Evolutionary conservation across 2,329 filamentous ascomycete genomes (phyloP).

Genomic region (Chrysoporthe cubensis): DNA sequence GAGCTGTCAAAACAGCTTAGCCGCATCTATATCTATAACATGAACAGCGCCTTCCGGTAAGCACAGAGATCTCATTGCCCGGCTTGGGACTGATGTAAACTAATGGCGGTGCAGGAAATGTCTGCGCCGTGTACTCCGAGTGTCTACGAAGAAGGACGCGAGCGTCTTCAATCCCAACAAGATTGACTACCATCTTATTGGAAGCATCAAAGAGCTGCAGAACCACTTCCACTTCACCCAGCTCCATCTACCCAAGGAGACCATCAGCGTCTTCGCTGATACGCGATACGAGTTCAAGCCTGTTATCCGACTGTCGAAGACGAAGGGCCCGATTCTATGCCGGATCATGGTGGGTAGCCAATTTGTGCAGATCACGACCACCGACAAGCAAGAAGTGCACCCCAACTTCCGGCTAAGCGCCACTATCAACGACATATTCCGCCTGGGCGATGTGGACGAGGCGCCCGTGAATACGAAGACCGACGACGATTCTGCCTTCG

Average conservation of each 20-base stretch:
- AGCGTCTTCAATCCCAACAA: constrained; percentile 67
- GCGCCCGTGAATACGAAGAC: constrained; percentile 65
- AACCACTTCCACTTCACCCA: constrained; percentile 69
- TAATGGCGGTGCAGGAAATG: constrained; percentile 53
- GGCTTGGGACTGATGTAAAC: neutral
- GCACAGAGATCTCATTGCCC: constrained; percentile 24
- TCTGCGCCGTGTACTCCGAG: constrained; percentile 65
- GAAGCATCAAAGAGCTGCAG: constrained; percentile 68
- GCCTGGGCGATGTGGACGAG: constrained; percentile 69
- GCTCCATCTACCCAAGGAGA: constrained; percentile 70
- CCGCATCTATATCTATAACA: constrained; percentile 72
- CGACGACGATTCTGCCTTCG: constrained; percentile 70
- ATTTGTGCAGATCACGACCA: constrained; percentile 71
- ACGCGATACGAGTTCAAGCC: constrained; percentile 68
- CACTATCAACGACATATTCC: constrained; percentile 72
- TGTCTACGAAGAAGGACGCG: constrained; percentile 62
- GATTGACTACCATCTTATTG: constrained; percentile 67
- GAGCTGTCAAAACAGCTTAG: constrained; percentile 64
- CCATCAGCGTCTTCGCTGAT: constrained; percentile 69
- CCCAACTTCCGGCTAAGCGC: constrained; percentile 64
- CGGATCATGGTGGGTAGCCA: constrained; percentile 70
- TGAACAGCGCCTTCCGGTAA: constrained; percentile 71
- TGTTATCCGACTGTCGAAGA: constrained; percentile 68
- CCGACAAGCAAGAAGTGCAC: constrained; percentile 70
- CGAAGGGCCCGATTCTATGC: constrained; percentile 72